Conservation (phyloP, 23 red algal species). For the Rhodosorus marinus region DNA sequence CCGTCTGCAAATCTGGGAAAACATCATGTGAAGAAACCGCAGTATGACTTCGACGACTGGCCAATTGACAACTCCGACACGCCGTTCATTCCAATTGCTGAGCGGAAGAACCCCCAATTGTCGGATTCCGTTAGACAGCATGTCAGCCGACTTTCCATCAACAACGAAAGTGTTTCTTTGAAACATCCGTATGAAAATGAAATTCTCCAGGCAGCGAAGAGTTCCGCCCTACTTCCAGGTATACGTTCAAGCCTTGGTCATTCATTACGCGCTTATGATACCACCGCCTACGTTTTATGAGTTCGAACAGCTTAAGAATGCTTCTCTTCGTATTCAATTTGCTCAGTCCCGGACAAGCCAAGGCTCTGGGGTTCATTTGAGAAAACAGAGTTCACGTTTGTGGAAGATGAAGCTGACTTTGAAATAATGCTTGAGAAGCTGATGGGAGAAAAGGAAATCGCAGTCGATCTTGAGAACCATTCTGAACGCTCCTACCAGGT, state of each 20-base stretch:
- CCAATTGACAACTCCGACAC: slow-evolving; percentile 52
- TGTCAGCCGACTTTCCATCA: slow-evolving; percentile 12
- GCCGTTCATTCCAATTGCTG: slow-evolving; percentile 22
- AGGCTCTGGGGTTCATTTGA: slow-evolving; percentile 7
- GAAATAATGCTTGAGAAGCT: slow-evolving; percentile 16
- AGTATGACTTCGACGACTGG: slow-evolving; percentile 30
- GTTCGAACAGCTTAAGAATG: no score
- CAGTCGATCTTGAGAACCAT: slow-evolving; percentile 90
- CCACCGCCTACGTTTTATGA: no score
- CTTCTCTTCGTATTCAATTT: no score
- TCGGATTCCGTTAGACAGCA: not conserved
- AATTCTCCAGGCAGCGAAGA: slow-evolving; percentile 15
- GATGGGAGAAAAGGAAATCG: slow-evolving; percentile 13
- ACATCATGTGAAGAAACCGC: slow-evolving; percentile 45
- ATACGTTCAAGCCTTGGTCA: no score
- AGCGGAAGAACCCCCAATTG: not conserved
- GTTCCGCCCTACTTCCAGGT: slow-evolving; percentile 8
- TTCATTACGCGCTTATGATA: no score
- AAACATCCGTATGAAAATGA: slow-evolving; percentile 42
- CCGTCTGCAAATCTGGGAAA: no score
- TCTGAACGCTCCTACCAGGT: slow-evolving; percentile 67
- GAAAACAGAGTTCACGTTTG: slow-evolving; percentile 14
- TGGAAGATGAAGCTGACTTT: slow-evolving; percentile 22
- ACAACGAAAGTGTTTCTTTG: not conserved
- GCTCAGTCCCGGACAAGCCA: slow-evolving; percentile 4